Base-by-base conservation (phyloP, 2,329 filamentous ascomycete species). In the Scedosporium minutisporum region DNA sequence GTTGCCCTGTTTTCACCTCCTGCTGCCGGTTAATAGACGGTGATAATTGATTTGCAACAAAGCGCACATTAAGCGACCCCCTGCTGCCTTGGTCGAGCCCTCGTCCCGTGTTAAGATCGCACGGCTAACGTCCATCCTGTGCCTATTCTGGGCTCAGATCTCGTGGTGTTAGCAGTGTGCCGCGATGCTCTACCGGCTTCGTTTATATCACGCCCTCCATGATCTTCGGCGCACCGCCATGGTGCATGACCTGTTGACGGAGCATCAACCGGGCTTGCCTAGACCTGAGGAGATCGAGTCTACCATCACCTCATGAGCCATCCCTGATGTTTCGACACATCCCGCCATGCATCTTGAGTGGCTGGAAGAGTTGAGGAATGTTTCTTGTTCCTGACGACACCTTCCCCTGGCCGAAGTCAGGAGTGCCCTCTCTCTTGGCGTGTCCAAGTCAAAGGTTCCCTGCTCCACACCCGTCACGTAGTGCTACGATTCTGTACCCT, bases 181-280 rank as follows among this genome's bases (percentile, higher is more conserved):
- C 44, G 29, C 25, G 23, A 21, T 44, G n/a, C 9, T 18, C 23
- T 58, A n/a, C 21, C 33, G 38, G 29, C 7, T 4, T 59, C 57
- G 33, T 25, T 25, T 16, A 25, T 18, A 16, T 10, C 57, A 18
- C 18, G 38, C 57, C 57, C 29, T 46, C 57, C 29, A 62, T 46
- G 60, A 58, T 62, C 53, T 18, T 46, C 51, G 60, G 53, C n/a
- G 60, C 51, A 62, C 51, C 57, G 38, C 53, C 60, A 18, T 58
- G 53, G 27, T 41, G 53, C 60, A 62, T 44, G 23, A 60, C 23
- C 27, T 42, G 57, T 53, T 41, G 23, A 38, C 23, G 60, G 53
- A 29, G 51, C n/a, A 33, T 62, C 60, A 25, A 58, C 60, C 60
- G 41, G 60, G 60, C 60, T 62, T 57, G 60, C 38, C 44, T 23